These are phyloP conservation scores for Stephania cephalantha DNA, from an alignment of 164 flowering plant genomes.

Conservation along the genomic window DNA sequence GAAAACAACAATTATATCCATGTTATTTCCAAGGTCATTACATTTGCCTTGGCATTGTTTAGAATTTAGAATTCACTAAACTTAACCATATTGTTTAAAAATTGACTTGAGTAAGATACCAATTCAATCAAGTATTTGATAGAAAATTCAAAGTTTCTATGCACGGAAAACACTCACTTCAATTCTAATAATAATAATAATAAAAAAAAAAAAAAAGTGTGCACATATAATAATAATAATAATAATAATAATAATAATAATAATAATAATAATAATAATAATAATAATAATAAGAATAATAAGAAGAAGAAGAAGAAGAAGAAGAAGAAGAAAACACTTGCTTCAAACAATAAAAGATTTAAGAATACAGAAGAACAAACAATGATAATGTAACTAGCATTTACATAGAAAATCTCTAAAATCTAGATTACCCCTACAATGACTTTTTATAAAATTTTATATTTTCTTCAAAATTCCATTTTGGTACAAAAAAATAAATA, in stretches of 20 bases:
- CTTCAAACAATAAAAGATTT: too few relatives aligned
- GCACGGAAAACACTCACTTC: too few relatives aligned
- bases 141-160: neutral
- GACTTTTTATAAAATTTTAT: too few relatives aligned
- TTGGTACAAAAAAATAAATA: neutral
- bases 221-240: too few relatives aligned
- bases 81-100: neutral
- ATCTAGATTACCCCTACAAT: neutral
- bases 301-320: too few relatives aligned
- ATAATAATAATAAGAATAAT: too few relatives aligned
- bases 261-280: too few relatives aligned
- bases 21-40: neutral
- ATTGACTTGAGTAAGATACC: neutral
- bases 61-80: neutral
- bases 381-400: neutral
- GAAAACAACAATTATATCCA: neutral
- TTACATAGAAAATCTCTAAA: neutral
- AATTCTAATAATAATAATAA: too few relatives aligned
- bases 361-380: neutral
- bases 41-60: neutral
- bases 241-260: too few relatives aligned
- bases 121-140: neutral
- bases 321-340: too few relatives aligned
- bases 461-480: neutral
- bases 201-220: too few relatives aligned